phyloP scores from a whole-genome alignment of 2,329 filamentous ascomycete genomes.

The Hysterium pulicare region DNA sequence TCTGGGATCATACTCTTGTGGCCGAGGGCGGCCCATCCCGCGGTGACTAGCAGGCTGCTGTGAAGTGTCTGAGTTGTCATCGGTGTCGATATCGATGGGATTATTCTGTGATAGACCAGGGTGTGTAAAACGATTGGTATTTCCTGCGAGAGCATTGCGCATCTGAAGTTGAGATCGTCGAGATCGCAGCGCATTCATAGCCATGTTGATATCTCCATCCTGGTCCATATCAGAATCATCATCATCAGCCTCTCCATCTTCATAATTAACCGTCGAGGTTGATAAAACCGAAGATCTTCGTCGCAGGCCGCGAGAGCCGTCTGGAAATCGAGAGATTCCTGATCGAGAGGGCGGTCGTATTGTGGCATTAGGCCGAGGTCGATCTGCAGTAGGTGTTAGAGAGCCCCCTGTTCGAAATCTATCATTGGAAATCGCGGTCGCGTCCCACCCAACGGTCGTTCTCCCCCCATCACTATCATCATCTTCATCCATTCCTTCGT shows the following conservation, averaged over 20 bases:
- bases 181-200: constrained; percentile 29
- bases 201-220: constrained; percentile 37
- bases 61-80: constrained; percentile 40
- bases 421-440: constrained; percentile 44
- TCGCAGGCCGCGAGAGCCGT: constrained; percentile 37
- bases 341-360: constrained; percentile 39
- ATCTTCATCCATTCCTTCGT: constrained; percentile 38
- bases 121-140: constrained; percentile 23
- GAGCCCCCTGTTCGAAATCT: constrained; percentile 43
- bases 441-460: constrained; percentile 46
- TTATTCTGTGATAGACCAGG: constrained; percentile 21
- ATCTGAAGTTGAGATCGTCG: constrained; percentile 35
- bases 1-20: constrained; percentile 37
- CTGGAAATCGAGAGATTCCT: constrained; percentile 29
- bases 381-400: constrained; percentile 49
- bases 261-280: constrained; percentile 33
- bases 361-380: constrained; percentile 37
- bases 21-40: constrained; percentile 19
- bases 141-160: constrained; percentile 24
- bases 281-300: constrained; percentile 37
- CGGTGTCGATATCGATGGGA: constrained; percentile 31
- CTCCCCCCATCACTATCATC: constrained; percentile 40
- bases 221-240: constrained; percentile 39
- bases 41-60: constrained; percentile 23
- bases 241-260: constrained; percentile 42